Conservation (phyloP, 306 rosid species). For the Dicorynia guianensis region DNA sequence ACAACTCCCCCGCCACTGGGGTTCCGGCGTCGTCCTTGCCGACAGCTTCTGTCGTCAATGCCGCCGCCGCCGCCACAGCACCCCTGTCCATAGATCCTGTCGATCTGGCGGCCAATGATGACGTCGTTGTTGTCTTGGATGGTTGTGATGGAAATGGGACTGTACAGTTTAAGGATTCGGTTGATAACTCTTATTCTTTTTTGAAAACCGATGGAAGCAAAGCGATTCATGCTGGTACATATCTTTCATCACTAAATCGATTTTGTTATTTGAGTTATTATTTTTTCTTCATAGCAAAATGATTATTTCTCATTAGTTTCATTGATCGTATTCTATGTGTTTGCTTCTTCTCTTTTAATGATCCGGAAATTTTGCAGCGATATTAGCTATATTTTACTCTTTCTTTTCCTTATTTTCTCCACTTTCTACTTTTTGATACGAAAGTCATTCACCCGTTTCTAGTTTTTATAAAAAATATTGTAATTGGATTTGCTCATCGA, state of each 20-base stretch:
- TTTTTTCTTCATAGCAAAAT: no score
- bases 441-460: no score
- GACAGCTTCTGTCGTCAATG: conserved; percentile 61
- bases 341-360: no score
- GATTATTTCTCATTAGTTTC: no score
- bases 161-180: conserved; percentile 44
- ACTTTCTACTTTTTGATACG: no score
- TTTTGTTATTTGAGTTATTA: no score
- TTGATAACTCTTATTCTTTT: conserved; percentile 55
- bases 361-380: no score
- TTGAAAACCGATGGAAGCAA: conserved; percentile 77
- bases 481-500: no score
- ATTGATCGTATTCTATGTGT: no score
- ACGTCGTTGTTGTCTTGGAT: conserved; percentile 48
- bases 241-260: not conserved
- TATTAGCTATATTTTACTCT: no score
- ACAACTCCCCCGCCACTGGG: conserved; percentile 44
- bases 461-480: no score
- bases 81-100: conserved; percentile 47
- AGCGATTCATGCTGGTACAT: conserved; percentile 82
- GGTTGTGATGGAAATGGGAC: conserved; percentile 53
- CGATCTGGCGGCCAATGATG: conserved; percentile 52
- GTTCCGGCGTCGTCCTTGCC: conserved; percentile 31
- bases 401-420: no score
- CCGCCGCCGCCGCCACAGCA: conserved; percentile 51